phyloP scores from a whole-genome alignment of 495 filamentous ascomycete genomes.

The Penicillium egyptiacum region DNA sequence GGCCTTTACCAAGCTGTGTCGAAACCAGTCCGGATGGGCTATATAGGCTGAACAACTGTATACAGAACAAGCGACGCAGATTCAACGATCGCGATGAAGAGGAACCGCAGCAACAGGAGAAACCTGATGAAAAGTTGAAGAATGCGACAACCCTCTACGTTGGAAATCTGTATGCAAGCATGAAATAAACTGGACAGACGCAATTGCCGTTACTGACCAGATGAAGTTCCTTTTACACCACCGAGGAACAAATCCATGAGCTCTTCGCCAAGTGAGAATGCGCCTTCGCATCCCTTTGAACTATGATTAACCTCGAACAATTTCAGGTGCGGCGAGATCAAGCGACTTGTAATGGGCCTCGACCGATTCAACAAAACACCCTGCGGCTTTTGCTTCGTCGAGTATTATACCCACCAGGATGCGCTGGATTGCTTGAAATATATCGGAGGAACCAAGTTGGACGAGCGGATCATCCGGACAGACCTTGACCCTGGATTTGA shows the following conservation, averaged over 20 bases:
- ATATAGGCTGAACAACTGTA: slow-evolving; percentile 2
- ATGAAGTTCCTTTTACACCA: slow-evolving; percentile 95
- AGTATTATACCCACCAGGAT: slow-evolving; percentile 97
- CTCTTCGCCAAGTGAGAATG: slow-evolving; percentile 76
- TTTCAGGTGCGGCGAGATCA: slow-evolving; percentile 85
- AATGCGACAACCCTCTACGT: slow-evolving; percentile 96
- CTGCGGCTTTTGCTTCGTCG: slow-evolving; percentile 98
- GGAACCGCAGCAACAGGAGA: slow-evolving; percentile 43
- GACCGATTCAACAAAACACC: slow-evolving; percentile 97
- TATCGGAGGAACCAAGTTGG: slow-evolving; percentile 96
- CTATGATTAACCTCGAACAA: slow-evolving; percentile 3
- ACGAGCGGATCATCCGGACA: slow-evolving; percentile 95
- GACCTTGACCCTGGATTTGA: slow-evolving; percentile 95
- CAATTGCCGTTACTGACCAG: slow-evolving; percentile 30
- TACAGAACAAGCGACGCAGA: slow-evolving; percentile 68
- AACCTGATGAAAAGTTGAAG: slow-evolving; percentile 68
- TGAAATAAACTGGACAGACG: slow-evolving; percentile 6
- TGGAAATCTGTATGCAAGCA: slow-evolving; percentile 76
- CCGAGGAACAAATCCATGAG: slow-evolving; percentile 98
- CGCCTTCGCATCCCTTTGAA: neutral
- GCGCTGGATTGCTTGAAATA: slow-evolving; percentile 98
- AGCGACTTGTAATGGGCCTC: slow-evolving; percentile 96
- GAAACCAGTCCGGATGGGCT: slow-evolving; percentile 9
- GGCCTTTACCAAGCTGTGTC: neutral
- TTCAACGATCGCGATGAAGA: slow-evolving; percentile 59